These are phyloP conservation scores for Protomyces inundatus DNA, from an alignment of 1,139 yeast species.

Conservation along the genomic window DNA sequence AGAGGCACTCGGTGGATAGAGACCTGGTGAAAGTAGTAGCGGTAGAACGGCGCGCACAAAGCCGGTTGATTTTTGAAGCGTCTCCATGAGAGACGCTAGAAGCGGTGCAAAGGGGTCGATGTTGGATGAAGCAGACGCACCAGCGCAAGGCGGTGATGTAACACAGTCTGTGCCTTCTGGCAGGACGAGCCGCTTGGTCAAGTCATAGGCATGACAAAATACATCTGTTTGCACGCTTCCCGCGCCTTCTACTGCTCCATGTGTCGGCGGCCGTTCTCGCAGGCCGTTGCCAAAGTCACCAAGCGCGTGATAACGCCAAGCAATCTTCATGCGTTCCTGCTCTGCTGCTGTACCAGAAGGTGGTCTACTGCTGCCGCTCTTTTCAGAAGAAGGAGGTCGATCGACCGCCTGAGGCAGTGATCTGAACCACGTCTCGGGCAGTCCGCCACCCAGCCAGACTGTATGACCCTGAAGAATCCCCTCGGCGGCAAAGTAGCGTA, in stretches of 20 bases:
- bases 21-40: conserved; percentile 68
- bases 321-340: conserved; percentile 60
- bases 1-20: conserved; percentile 56
- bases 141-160: conserved; percentile 13
- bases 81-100: conserved; percentile 14
- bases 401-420: conserved; percentile 56
- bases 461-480: conserved; percentile 57
- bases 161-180: conserved; percentile 1
- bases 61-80: conserved; percentile 29
- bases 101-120: conserved; percentile 28
- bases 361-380: conserved; percentile 49
- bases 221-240: conserved; percentile 14
- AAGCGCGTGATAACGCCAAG: conserved; percentile 73
- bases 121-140: conserved; percentile 2
- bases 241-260: conserved; percentile 31
- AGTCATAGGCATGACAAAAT: conserved; percentile 31
- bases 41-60: conserved; percentile 70
- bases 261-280: background rate
- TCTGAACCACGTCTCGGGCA: conserved; percentile 56
- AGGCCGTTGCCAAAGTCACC: conserved; percentile 38
- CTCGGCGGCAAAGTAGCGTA: conserved; percentile 70
- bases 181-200: conserved; percentile 29
- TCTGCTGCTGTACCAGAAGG: conserved; percentile 34
- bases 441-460: conserved; percentile 58
- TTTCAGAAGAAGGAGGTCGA: conserved; percentile 48